phyloP scores from a whole-genome alignment of 1,284 basidiomycete genomes.

The Ustilago lituana region DNA sequence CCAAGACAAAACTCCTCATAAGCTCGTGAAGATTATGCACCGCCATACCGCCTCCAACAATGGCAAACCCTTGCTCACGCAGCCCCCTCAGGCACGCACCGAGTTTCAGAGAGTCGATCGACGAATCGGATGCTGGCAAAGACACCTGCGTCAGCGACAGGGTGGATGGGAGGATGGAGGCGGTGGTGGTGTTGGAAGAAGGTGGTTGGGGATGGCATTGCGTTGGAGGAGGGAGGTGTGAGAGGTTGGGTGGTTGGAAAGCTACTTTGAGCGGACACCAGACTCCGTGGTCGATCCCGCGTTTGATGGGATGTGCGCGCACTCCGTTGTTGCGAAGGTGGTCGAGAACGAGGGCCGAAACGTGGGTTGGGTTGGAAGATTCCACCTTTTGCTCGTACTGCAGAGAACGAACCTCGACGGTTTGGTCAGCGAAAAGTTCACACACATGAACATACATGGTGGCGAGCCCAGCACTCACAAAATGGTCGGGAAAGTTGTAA shows the following conservation, averaged over 20 bases:
- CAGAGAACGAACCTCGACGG: too few relatives aligned
- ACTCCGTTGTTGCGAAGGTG: constrained; percentile 54
- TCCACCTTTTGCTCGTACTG: constrained; percentile 68
- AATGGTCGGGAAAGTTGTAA: constrained; percentile 66
- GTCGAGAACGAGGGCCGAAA: constrained; percentile 57
- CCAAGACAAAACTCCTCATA: constrained; percentile 16
- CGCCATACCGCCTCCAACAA: constrained; percentile 55
- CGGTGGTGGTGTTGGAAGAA: constrained; percentile 15
- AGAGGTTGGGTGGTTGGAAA: constrained; percentile 56
- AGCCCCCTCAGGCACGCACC: constrained; percentile 68
- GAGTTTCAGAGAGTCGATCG: constrained; percentile 66
- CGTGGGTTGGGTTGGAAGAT: constrained; percentile 46
- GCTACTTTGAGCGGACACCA: constrained; percentile 69
- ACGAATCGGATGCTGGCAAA: constrained; percentile 64
- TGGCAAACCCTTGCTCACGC: constrained; percentile 54
- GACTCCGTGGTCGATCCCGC: constrained; percentile 70
- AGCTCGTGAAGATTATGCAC: constrained; percentile 59
- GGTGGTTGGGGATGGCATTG: constrained; percentile 14
- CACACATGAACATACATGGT: too few relatives aligned
- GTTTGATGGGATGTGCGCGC: constrained; percentile 31
- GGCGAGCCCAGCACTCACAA: constrained; percentile 13
- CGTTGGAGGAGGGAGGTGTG: constrained; percentile 21
- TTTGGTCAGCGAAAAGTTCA: too few relatives aligned
- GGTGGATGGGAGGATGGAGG: constrained; percentile 47
- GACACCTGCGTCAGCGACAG: constrained; percentile 69